Evolutionary conservation across 2,329 filamentous ascomycete genomes (phyloP).

Genomic region (Fusarium sp.): DNA sequence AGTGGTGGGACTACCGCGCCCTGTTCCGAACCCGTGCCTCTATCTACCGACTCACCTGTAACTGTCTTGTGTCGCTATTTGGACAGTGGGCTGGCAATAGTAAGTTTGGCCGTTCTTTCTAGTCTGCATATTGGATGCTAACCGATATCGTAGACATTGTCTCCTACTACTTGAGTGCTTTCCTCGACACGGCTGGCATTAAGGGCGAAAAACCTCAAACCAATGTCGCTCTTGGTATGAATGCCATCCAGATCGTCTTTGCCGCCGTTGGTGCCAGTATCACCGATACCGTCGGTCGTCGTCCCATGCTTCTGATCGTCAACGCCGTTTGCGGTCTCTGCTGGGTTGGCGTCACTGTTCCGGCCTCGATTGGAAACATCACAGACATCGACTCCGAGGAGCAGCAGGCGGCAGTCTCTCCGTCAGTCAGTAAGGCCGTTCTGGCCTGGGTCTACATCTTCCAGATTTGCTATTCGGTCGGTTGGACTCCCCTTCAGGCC

Average conservation of each 20-base stretch:
- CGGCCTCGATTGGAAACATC: slow-evolving; percentile 56
- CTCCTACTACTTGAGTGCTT: slow-evolving; percentile 66
- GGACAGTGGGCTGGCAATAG: slow-evolving; percentile 63
- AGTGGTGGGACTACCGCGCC: slow-evolving; percentile 65
- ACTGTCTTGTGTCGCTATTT: slow-evolving; percentile 61
- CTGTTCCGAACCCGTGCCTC: slow-evolving; percentile 59
- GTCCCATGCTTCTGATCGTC: slow-evolving; percentile 65
- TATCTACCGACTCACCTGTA: slow-evolving; percentile 62
- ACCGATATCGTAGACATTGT: slow-evolving; percentile 47
- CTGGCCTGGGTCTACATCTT: slow-evolving; percentile 61
- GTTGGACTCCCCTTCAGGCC: slow-evolving; percentile 54
- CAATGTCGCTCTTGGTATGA: slow-evolving; percentile 65
- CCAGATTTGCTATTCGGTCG: slow-evolving; percentile 60
- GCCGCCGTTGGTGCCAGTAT: slow-evolving; percentile 64
- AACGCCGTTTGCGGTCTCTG: slow-evolving; percentile 63
- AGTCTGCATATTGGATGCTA: background rate
- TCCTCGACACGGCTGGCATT: slow-evolving; percentile 68
- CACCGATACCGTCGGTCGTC: slow-evolving; percentile 66
- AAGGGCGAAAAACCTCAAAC: slow-evolving; percentile 56
- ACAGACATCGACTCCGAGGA: slow-evolving; percentile 47
- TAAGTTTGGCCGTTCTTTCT: background rate
- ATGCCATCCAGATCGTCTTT: slow-evolving; percentile 64
- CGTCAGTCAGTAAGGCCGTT: slow-evolving; percentile 59
- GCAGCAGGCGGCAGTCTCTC: slow-evolving; percentile 47
- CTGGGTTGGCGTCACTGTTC: slow-evolving; percentile 66